Base-by-base conservation (phyloP, 352 stramenopile genomes). In the Globisporangium middletonii region DNA sequence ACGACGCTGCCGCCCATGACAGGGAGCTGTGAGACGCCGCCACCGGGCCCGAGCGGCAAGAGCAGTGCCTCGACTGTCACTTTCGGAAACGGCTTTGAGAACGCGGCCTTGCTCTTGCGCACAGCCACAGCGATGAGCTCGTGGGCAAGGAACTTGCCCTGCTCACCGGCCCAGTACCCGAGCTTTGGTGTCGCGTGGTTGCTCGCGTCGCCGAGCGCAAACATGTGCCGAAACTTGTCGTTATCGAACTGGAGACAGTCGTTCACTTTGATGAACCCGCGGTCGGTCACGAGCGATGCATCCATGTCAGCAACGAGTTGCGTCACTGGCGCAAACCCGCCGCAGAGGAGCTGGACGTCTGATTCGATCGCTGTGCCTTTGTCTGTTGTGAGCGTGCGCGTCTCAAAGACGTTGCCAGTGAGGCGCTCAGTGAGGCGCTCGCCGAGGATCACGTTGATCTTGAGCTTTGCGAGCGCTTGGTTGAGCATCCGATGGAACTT, bases 291-390 rank as follows among this genome's bases (percentile, higher is more conserved):
- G 0, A 88, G 44, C 3, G 72, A 66, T 8, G 63, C n/a, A 57
- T 87, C 76, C 62, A 87, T 72, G 42, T 53, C 46, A 11, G 19
- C 48, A 4, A 79, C 49, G 18, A 77, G 57, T 45, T 70, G 55
- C 15, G 48, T 37, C 4, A 67, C 53, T 2, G 66, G 68, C 9
- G 52, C 12, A 49, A 69, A 72, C 27, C 71, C 71, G n/a, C 56
- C 57, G 47, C 78, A 88, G 23, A 83, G 51, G 7, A 88, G 45
- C 55, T 86, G 75, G 23, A 88, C 67, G 50, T 88, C 75, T 1
- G 68, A 67, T 27, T 65, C 59, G 38, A 88, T 79, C 18, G 38
- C 38, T 19, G 69, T 83, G 47, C 72, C 72, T n/a, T 76, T 83
- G 64, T 65, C 53, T 1, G 72, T 82, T 38, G 66, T 72, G 9